Conservation (phyloP, 352 stramenopile species). For the Globisporangium nunn region DNA sequence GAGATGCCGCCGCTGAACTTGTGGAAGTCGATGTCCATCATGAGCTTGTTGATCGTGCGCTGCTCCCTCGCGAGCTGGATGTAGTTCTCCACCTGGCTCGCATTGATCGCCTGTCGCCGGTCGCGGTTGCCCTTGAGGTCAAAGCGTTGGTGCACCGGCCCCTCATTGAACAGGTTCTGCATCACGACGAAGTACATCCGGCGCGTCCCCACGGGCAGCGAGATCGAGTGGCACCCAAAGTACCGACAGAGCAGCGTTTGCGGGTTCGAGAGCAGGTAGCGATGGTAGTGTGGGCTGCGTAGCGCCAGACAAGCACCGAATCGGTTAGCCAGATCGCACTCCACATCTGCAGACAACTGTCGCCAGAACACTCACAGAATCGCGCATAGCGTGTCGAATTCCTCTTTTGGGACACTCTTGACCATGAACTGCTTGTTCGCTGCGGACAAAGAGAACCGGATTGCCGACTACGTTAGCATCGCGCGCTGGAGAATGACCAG, state of each 20-base stretch:
- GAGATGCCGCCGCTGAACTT: constrained; percentile 61
- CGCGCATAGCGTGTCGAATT: constrained; percentile 73
- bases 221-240: constrained; percentile 84
- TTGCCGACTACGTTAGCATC: not conserved
- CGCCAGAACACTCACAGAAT: constrained; percentile 45
- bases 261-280: constrained; percentile 69
- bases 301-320: not conserved
- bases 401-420: constrained; percentile 80
- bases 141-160: constrained; percentile 70
- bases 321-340: not conserved
- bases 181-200: constrained; percentile 88
- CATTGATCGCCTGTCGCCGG: constrained; percentile 57
- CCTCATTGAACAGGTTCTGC: constrained; percentile 82
- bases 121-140: constrained; percentile 82
- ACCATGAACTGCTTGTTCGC: constrained; percentile 87
- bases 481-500: not conserved
- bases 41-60: constrained; percentile 54
- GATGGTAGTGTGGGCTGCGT: constrained; percentile 58
- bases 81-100: constrained; percentile 45
- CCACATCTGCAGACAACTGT: not conserved
- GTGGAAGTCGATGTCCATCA: constrained; percentile 86
- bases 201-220: constrained; percentile 69
- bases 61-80: constrained; percentile 62
- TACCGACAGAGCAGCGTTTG: constrained; percentile 72
- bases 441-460: constrained; percentile 8